A percentile compares a stretch with the other conserved stretches of the same genome.
These are phyloP conservation scores for Bipolaris victoriae DNA, from an alignment of 2,329 filamentous ascomycete genomes.

Conservation along the genomic window DNA sequence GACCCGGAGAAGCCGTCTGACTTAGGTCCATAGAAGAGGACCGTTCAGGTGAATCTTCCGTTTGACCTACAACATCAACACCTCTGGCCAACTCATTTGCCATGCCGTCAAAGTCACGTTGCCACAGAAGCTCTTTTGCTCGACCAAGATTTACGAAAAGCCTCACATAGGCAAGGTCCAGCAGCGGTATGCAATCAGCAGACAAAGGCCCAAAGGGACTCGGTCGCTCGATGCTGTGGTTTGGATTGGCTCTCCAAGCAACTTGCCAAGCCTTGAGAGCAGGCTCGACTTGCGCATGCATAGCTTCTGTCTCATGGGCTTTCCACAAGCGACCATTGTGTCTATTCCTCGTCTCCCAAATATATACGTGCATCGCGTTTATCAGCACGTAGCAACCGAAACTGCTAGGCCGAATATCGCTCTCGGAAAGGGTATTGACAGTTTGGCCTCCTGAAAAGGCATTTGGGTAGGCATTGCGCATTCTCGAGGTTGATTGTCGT, in stretches of 20 bases:
- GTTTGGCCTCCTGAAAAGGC: constrained; percentile 57
- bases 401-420: constrained; percentile 79
- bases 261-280: constrained; percentile 93
- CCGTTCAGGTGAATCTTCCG: constrained; percentile 65
- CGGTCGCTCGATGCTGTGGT: constrained; percentile 81
- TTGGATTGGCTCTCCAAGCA: constrained; percentile 85
- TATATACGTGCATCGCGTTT: constrained; percentile 95
- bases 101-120: constrained; percentile 90
- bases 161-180: constrained; percentile 90
- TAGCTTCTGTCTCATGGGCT: constrained; percentile 87
- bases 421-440: constrained; percentile 60
- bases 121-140: constrained; percentile 93
- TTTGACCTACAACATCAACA: constrained; percentile 75
- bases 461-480: constrained; percentile 51
- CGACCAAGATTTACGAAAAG: constrained; percentile 92
- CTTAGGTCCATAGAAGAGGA: constrained; percentile 43
- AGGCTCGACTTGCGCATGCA: constrained; percentile 94
- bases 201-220: constrained; percentile 87
- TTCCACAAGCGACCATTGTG: constrained; percentile 91
- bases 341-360: constrained; percentile 93
- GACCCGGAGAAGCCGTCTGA: constrained; percentile 32
- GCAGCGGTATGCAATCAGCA: constrained; percentile 85
- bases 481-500: constrained; percentile 55
- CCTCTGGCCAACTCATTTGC: constrained; percentile 83
- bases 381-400: constrained; percentile 92